phyloP scores from a whole-genome alignment of 2,329 filamentous ascomycete genomes.

The Aulographum hederae region DNA sequence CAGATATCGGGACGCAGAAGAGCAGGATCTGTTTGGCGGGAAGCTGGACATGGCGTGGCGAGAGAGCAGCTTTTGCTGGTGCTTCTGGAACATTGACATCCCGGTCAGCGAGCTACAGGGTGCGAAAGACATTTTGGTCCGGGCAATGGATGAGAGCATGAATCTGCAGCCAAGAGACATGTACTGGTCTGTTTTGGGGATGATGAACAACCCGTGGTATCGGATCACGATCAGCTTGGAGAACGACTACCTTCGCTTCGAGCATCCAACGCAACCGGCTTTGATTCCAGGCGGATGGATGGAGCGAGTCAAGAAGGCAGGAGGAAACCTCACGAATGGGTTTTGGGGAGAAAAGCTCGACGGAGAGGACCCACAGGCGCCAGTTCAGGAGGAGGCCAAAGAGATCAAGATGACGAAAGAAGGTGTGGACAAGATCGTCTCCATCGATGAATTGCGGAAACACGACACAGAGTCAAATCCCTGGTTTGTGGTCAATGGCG shows the following conservation, averaged over 20 bases:
- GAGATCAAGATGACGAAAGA: slow-evolving; percentile 67
- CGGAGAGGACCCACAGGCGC: slow-evolving; percentile 25
- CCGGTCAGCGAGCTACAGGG: slow-evolving; percentile 39
- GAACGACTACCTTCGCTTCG: slow-evolving; percentile 48
- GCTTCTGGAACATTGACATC: slow-evolving; percentile 68
- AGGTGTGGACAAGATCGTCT: slow-evolving; percentile 42
- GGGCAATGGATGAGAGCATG: slow-evolving; percentile 82
- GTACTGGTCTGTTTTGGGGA: slow-evolving; percentile 89
- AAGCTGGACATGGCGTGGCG: slow-evolving; percentile 65
- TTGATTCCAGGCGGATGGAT: slow-evolving; percentile 76
- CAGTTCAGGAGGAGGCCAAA: slow-evolving; percentile 29
- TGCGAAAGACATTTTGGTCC: slow-evolving; percentile 58
- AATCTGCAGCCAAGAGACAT: slow-evolving; percentile 77
- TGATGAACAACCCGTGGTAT: slow-evolving; percentile 98
- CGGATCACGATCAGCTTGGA: slow-evolving; percentile 60
- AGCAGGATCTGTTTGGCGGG: slow-evolving; percentile 56
- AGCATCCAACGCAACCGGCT: slow-evolving; percentile 74
- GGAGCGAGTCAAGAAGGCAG: slow-evolving; percentile 70
- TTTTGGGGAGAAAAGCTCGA: slow-evolving; percentile 63
- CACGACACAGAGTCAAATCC: slow-evolving; percentile 48
- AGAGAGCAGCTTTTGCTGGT: slow-evolving; percentile 78
- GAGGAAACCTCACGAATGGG: slow-evolving; percentile 63
- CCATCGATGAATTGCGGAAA: slow-evolving; percentile 50
- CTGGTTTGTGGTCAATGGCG: slow-evolving; percentile 78
- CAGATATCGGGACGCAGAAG: slow-evolving; percentile 47